These are phyloP conservation scores for Suillus plorans DNA, from an alignment of 768 basidiomycete species.

Conservation along the genomic window DNA sequence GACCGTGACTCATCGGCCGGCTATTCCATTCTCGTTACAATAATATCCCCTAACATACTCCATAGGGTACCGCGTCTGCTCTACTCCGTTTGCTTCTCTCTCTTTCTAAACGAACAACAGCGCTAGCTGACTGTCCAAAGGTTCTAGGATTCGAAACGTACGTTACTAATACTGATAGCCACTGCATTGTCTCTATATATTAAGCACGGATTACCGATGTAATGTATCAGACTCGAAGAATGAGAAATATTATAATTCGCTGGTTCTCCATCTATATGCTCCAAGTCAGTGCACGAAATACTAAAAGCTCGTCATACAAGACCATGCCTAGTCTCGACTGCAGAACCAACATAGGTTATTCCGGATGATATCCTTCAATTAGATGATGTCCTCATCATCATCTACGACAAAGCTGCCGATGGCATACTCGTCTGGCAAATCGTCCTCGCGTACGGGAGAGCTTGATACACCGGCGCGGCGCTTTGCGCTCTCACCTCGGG, in stretches of 20 bases:
- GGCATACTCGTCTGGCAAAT: conserved; percentile 62
- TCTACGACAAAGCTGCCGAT: conserved; percentile 80
- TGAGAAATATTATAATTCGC: neutral
- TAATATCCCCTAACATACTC: too few species aligned
- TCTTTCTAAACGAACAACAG: neutral
- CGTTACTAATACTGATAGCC: neutral
- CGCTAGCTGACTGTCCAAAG: neutral
- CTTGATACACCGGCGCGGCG: conserved; percentile 46
- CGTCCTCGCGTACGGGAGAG: conserved; percentile 56
- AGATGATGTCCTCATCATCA: conserved; percentile 70
- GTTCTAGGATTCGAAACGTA: neutral
- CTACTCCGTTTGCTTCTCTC: too few species aligned
- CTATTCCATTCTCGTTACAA: too few species aligned
- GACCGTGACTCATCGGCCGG: too few species aligned
- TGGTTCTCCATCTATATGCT: neutral
- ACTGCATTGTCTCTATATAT: neutral
- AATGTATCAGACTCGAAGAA: neutral
- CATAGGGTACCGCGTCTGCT: too few species aligned
- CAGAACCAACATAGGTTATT: neutral
- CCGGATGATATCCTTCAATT: conserved; percentile 11
- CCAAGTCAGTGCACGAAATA: neutral
- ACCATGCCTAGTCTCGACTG: neutral
- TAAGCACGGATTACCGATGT: neutral
- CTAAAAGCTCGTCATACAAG: neutral
- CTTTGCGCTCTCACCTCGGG: conserved; percentile 32